Percentiles rank a stretch among this genome's conserved stretches.
phyloP scores from a whole-genome alignment of 768 basidiomycete species.

The Suillus luteus region DNA sequence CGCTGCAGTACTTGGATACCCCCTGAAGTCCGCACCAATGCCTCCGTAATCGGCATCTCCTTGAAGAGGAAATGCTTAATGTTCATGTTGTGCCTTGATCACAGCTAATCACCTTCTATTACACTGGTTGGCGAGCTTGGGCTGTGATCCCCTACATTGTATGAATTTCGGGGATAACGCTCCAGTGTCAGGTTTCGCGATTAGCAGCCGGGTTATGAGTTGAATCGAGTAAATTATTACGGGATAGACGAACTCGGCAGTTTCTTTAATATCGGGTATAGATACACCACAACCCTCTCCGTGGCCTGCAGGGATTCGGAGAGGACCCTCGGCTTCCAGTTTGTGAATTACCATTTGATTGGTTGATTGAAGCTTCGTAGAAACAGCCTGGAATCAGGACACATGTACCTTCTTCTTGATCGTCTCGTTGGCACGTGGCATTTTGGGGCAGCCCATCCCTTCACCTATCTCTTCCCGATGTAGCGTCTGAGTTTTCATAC shows the following conservation, averaged over 20 bases:
- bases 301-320: constrained; percentile 3
- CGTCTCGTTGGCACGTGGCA: constrained; percentile 13
- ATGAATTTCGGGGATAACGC: not conserved
- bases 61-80: constrained; percentile 2
- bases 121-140: not conserved
- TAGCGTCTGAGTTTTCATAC: constrained; percentile 28
- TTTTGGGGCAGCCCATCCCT: constrained; percentile 15
- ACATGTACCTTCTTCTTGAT: constrained; percentile 1
- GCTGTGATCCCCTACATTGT: too few species aligned
- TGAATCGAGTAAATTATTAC: not conserved
- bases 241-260: not conserved
- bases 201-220: not conserved
- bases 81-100: constrained; percentile 7
- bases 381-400: constrained; percentile 8
- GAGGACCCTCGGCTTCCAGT: constrained; percentile 1
- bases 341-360: constrained; percentile 7
- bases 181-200: not conserved
- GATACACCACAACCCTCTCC: constrained; percentile 4
- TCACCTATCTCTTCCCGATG: constrained; percentile 24
- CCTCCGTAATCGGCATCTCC: not conserved
- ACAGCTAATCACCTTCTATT: not conserved
- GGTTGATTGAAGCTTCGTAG: constrained; percentile 12
- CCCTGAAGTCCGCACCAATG: constrained; percentile 1
- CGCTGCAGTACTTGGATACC: not conserved
- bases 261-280: constrained; percentile 8